These are phyloP conservation scores for Taphrina populina DNA, from an alignment of 1,139 yeast genomes.

Conservation along the genomic window DNA sequence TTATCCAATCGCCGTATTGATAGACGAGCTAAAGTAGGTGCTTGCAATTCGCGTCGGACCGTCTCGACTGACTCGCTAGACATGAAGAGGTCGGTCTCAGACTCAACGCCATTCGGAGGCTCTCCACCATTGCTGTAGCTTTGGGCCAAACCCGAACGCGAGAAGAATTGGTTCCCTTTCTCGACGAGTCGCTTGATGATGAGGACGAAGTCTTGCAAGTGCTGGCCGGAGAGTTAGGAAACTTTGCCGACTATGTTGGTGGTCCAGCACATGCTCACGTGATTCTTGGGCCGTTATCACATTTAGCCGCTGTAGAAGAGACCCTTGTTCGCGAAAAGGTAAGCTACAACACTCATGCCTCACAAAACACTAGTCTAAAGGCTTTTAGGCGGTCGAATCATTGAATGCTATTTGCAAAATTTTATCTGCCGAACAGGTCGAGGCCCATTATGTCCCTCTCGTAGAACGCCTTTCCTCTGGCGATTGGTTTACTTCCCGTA, in stretches of 20 bases:
- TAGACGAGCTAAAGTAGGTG: conserved; percentile 78
- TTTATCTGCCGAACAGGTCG: conserved; percentile 66
- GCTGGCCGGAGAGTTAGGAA: conserved; percentile 84
- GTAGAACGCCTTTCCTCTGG: conserved; percentile 77
- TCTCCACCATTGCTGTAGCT: conserved; percentile 92
- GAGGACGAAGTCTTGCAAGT: conserved; percentile 97
- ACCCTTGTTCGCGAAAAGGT: conserved; percentile 89
- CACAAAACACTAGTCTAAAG: background rate
- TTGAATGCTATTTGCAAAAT: conserved; percentile 68
- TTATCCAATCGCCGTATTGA: conserved; percentile 89
- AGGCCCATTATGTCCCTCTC: conserved; percentile 67
- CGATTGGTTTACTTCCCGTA: conserved; percentile 92
- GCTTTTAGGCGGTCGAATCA: conserved; percentile 69
- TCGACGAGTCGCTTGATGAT: conserved; percentile 93
- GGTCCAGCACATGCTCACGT: conserved; percentile 76
- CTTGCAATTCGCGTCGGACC: conserved; percentile 7
- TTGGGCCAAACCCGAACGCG: conserved; percentile 92
- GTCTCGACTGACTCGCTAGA: conserved; percentile 39
- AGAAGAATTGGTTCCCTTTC: conserved; percentile 82
- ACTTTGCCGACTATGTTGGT: conserved; percentile 82
- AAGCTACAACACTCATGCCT: background rate
- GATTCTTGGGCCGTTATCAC: conserved; percentile 80
- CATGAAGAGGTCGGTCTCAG: conserved; percentile 93
- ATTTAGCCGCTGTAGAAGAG: conserved; percentile 90
- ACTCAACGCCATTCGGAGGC: conserved; percentile 89